Evolutionary conservation across 139 green algal species (phyloP), one percentile per base, ranked within the genome.

Genomic region (Yamagishiella unicocca): DNA sequence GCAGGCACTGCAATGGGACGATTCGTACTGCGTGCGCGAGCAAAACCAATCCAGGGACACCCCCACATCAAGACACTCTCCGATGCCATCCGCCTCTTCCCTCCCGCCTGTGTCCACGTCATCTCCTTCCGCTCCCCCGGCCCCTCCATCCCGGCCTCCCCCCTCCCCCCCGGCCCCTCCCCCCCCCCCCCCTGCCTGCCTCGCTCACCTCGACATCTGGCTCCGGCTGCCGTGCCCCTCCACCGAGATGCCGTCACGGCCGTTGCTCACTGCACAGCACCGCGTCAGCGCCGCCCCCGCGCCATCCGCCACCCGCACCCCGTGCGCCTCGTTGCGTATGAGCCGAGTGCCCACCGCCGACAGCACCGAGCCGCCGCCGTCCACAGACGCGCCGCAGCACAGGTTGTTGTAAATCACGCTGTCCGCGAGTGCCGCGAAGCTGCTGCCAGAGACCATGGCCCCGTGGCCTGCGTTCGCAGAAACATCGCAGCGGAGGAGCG

Each of bases 401-500:
- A 79, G 45, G 33, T 87, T 87, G 81, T 87, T 87, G 81, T 87
- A 87, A 31, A 78, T 25, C n/a, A 77, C 81, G 40, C 58, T 46
- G 9, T 68, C 81, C 8, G 21, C 24, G 17, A 79, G 17, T 17
- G 55, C 37, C 9, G 42, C 9, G 27, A 54, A 31, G 33, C 45
- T 33, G 81, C 81, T 45, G 66, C 66, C 66, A 4, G 4, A 2
- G n/a, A 79, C 81, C 6, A 22, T 6, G 0, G 31, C 66, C 22
- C 81, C 81, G 27, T 78, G 64, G 27, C 81, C 81, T 5, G 81
- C 81, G 81, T 87, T 87, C 45, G 81, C 62, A 9, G 81, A 54
- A 4, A 78, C 67, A 0, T 58, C 46, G 64, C 81, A 87, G 22
- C 81, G 81, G n/a, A 87, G 45, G 9, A 78, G 64, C 45, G 45